Base-by-base conservation (phyloP, 2,329 filamentous ascomycete genomes). In the Metarhizium robertsii region DNA sequence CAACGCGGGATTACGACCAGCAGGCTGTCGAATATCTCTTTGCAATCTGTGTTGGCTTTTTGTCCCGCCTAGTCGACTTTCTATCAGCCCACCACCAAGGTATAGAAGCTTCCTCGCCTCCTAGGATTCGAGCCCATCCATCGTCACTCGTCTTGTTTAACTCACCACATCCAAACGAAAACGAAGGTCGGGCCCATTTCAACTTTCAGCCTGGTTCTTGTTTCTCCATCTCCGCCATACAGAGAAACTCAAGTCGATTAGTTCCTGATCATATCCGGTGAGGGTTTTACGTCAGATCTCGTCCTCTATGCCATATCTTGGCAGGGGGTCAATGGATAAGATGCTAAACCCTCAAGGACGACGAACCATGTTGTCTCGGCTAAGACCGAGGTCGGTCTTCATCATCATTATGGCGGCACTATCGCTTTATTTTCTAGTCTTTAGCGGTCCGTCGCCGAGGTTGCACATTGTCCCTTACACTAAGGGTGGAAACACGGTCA, bases 371-470 rank as follows among this genome's bases (percentile, higher is more conserved):
- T 59, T 66, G 56, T 61, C 66, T 59, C 65, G 73, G 55, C 66
- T 73, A 49, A 68, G 75, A 57, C 72, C 74, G 54, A 74, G 70
- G 62, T 67, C 71, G 43, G 59, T 79, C 34, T 59, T 78, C 10
- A 60, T 77, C 40, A 63, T 76, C 29, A 65, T 66, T 36, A 56
- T 77, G 25, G 71, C 71, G 34, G 62, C 70, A 40, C 60, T 73
- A 20, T 67, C 71, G n/a, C 67, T 75, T 38, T 79, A 77, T 61
- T 75, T 72, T 61, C 59, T 77, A 47, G 58, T 76, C 20, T 69
- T 76, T 55, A 71, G 69, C 57, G 67, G 66, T 20, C 67, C 71
- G 14, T 58, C 62, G 14, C 62, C 66, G 10, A 64, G 61, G 25
- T 63, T 72, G 43, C 70, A 65, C 51, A 67, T 71, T 25, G 71